Evolutionary conservation across 2,329 filamentous ascomycete species (phyloP).

Genomic region (Emergomyces orientalis): DNA sequence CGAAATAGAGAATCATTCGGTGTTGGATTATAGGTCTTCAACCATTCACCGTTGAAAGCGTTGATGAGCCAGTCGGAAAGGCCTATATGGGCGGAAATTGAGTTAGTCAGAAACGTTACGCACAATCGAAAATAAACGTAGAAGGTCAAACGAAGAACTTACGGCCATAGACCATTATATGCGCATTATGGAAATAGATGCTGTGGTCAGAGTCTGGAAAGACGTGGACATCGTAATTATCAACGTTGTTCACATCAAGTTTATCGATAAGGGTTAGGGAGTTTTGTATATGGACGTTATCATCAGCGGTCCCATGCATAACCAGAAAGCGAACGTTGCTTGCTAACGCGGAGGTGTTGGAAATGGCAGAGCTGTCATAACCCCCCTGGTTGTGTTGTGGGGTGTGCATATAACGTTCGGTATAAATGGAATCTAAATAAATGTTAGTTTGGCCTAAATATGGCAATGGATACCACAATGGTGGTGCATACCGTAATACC

Average conservation of each 20-base stretch:
- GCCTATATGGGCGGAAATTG: conserved; percentile 15
- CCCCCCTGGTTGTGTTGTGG: conserved; percentile 71
- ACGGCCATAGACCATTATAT: conserved; percentile 88
- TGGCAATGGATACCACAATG: conserved; percentile 1
- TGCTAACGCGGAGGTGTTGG: conserved; percentile 61
- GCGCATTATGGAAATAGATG: conserved; percentile 91
- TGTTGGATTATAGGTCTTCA: conserved; percentile 47
- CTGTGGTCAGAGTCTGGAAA: conserved; percentile 95
- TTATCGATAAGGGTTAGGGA: conserved; percentile 78
- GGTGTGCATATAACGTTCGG: conserved; percentile 94
- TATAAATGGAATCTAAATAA: conserved; percentile 67
- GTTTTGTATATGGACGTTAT: conserved; percentile 97
- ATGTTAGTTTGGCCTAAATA: conserved; percentile 17
- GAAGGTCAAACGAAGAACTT: conserved; percentile 36
- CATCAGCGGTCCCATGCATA: conserved; percentile 94
- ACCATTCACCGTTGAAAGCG: conserved; percentile 95
- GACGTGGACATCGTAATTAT: conserved; percentile 94
- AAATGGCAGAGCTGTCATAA: conserved; percentile 66
- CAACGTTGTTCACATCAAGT: conserved; percentile 67
- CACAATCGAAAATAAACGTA: not conserved
- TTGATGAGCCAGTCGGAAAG: conserved; percentile 80
- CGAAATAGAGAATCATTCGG: conserved; percentile 33
- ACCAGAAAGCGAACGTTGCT: conserved; percentile 79
- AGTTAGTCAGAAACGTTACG: not conserved
- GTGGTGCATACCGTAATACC: conserved; percentile 58